Conservation (phyloP, 805 yeast genomes). For the Candida saitoana region DNA sequence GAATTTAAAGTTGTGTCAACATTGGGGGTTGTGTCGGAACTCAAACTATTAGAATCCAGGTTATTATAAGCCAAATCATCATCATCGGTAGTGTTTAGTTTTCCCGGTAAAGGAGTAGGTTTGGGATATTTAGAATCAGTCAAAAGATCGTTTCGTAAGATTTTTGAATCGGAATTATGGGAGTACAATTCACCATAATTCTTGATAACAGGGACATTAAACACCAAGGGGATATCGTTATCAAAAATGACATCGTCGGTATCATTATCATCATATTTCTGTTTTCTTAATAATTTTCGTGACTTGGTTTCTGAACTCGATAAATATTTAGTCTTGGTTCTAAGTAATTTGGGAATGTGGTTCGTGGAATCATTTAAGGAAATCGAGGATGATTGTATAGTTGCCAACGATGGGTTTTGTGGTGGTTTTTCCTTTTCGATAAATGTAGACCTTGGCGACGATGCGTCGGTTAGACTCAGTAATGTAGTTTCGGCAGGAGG, state of each 20-base stretch:
- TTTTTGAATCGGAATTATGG: slow-evolving; percentile 10
- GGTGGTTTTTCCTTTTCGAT: slow-evolving; percentile 6
- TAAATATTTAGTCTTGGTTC: slow-evolving; percentile 33
- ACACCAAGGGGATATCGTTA: slow-evolving; percentile 33
- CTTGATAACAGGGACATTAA: slow-evolving; percentile 41
- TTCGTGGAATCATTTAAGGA: slow-evolving; percentile 7
- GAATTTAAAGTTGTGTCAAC: background rate
- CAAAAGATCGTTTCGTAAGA: slow-evolving; percentile 22
- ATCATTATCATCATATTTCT: slow-evolving; percentile 39
- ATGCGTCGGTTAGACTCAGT: slow-evolving; percentile 4
- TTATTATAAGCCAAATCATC: slow-evolving; percentile 15
- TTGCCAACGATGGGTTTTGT: slow-evolving; percentile 5
- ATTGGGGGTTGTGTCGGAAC: slow-evolving; percentile 1
- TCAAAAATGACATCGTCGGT: slow-evolving; percentile 37
- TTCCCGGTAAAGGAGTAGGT: slow-evolving; percentile 3
- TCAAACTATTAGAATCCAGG: slow-evolving; percentile 17
- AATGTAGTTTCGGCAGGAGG: slow-evolving; percentile 5
- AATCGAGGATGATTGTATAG: background rate
- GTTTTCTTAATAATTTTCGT: slow-evolving; percentile 33
- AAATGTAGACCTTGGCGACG: slow-evolving; percentile 3
- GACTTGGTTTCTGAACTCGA: slow-evolving; percentile 36
- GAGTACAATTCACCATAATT: slow-evolving; percentile 31
- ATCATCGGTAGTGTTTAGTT: slow-evolving; percentile 1
- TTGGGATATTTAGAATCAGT: slow-evolving; percentile 11
- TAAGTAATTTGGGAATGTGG: slow-evolving; percentile 17